Base-by-base conservation (phyloP, 2,329 filamentous ascomycete genomes). In the Hypoxylon sp. region DNA sequence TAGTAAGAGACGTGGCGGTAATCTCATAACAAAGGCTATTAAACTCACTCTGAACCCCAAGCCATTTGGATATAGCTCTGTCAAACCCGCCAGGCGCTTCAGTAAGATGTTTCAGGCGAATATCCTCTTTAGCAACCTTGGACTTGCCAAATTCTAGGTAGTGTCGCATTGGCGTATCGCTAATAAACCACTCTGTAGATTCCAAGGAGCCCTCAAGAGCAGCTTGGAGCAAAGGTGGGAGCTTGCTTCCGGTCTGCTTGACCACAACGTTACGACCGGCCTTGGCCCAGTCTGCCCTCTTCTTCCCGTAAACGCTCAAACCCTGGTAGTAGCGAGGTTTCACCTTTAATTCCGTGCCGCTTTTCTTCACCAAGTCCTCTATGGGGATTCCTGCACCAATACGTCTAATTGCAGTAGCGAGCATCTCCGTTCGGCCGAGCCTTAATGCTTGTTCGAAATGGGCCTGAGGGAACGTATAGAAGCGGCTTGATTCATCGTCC, bases 251-350 rank as follows among this genome's bases (percentile, higher is more conserved):
- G 0, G 76, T 78, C 2, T 79, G 73, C 43, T 76, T 80, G 11
- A 76, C 73, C 3, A 82, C 78, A 34, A 82, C 76, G 30, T 81
- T 80, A 11, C 87, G 85, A 2, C 89, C 88, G 5, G 87, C 87
- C 21, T 84, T 85, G 0, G 91, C 91, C 93, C 93, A 97, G 72
- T 94, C 92, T 34, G 83, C 82, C 52, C 88, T 83, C 78, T 76
- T 77, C 60, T 68, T 76, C 6, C 75, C 75, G 65, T 87, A 84
- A 3, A 97, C 90, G 1, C 88, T 90, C 30, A 95, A 79, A 0
- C 93, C 93, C 77, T 92, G 91, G 75, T 97, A 97, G 77, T 88
- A 92, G 17, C 86, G 85, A 0, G 92, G 88, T 76, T 90, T 92
- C 69, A 87, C 82, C 58, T 87, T 83, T 52, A 90, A 77, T 72